Percentiles rank a stretch among this genome's conserved stretches.
phyloP scores from a whole-genome alignment of 2,329 filamentous ascomycete genomes.

The Colletotrichum melonis region DNA sequence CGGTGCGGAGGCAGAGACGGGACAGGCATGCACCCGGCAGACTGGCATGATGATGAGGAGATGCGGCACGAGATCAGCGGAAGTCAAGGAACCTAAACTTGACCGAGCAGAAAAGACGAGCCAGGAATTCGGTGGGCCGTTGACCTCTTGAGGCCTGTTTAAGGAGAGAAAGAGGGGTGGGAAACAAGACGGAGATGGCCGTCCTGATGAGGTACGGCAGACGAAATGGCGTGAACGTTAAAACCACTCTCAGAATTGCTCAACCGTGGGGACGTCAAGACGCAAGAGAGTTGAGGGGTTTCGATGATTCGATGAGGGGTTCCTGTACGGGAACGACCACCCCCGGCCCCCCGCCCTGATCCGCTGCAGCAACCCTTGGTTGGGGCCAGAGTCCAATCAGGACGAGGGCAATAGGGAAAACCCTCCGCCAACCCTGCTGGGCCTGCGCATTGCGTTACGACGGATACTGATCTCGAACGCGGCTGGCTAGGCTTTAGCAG shows the following conservation, averaged over 20 bases:
- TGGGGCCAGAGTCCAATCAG: constrained; percentile 19
- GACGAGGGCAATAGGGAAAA: neutral
- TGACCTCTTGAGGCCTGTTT: neutral
- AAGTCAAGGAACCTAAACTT: constrained; percentile 18
- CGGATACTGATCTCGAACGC: constrained; percentile 7
- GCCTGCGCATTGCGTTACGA: neutral
- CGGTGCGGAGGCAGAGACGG: constrained; percentile 21
- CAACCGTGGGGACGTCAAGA: neutral
- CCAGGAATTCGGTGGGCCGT: neutral
- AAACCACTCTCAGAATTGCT: neutral
- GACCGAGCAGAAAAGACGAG: neutral
- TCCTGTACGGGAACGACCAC: constrained; percentile 22
- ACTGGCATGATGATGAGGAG: constrained; percentile 31
- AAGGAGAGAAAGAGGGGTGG: constrained; percentile 1
- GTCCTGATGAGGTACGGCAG: neutral
- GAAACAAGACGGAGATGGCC: constrained; percentile 23
- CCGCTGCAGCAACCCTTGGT: constrained; percentile 17
- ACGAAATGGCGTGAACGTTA: neutral
- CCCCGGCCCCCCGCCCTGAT: constrained; percentile 27
- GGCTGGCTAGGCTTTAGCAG: neutral
- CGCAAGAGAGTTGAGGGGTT: neutral
- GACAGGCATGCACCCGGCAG: constrained; percentile 19
- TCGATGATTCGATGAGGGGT: constrained; percentile 22
- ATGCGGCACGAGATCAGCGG: constrained; percentile 26
- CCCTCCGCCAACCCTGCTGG: constrained; percentile 11